These are phyloP conservation scores for Aspergillus pseudoterreus DNA, from an alignment of 2,329 filamentous ascomycete species.

Conservation along the genomic window DNA sequence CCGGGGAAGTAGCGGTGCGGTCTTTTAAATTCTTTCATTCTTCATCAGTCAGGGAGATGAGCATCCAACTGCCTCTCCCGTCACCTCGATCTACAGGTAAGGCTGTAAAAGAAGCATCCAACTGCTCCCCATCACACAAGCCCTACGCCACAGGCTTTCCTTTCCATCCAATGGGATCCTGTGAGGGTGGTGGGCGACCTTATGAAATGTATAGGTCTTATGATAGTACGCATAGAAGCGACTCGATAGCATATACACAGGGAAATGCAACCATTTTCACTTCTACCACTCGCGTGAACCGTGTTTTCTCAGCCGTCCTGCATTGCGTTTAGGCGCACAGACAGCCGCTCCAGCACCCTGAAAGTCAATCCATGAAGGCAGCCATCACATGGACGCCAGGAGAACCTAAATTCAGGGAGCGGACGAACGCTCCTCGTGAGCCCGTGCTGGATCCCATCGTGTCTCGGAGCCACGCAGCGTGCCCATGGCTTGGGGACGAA, in stretches of 20 bases:
- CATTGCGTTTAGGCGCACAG: not conserved
- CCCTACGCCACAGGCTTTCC: constrained; percentile 13
- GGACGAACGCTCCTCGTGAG: not conserved
- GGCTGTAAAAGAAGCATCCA: constrained; percentile 42
- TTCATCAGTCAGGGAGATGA: constrained; percentile 38
- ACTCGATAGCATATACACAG: constrained; percentile 1
- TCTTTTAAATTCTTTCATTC: constrained; percentile 27
- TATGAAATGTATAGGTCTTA: constrained; percentile 7
- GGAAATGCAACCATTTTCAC: constrained; percentile 3
- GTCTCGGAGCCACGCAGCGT: not conserved
- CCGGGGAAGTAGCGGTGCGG: constrained; percentile 31
- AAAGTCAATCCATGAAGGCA: not conserved
- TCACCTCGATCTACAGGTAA: constrained; percentile 29
- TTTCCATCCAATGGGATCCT: not conserved
- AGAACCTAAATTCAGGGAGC: not conserved
- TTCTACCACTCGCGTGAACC: not conserved
- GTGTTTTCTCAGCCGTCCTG: not conserved
- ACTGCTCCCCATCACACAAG: constrained; percentile 39
- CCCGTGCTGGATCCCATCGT: not conserved
- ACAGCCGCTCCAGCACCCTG: not conserved
- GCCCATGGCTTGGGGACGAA: not conserved
- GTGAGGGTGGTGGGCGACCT: constrained; percentile 19
- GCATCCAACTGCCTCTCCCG: constrained; percentile 41
- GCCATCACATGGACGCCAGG: not conserved
- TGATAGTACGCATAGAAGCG: not conserved